These are phyloP conservation scores for Suillus alpinus DNA, from an alignment of 768 basidiomycete species.

Conservation along the genomic window DNA sequence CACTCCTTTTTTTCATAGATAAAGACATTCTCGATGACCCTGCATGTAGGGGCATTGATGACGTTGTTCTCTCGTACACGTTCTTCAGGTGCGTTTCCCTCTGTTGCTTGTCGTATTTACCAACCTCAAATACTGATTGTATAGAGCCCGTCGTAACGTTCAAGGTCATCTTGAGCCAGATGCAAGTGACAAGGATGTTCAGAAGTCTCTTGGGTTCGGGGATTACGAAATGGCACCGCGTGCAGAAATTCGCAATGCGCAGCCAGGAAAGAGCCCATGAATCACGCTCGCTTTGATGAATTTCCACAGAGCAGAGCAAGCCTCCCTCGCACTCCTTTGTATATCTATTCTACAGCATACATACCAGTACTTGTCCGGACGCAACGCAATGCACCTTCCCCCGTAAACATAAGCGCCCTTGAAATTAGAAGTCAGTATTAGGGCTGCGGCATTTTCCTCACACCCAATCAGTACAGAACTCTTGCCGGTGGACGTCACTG, in stretches of 20 bases:
- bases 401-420: too few relatives aligned
- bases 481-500: not conserved
- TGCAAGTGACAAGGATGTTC: slow-evolving; percentile 74
- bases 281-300: not conserved
- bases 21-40: slow-evolving; percentile 95
- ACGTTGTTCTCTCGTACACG: slow-evolving; percentile 93
- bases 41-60: slow-evolving; percentile 78
- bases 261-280: slow-evolving; percentile 1
- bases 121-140: not conserved
- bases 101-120: not conserved
- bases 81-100: slow-evolving; percentile 79
- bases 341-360: not conserved
- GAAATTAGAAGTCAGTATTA: too few relatives aligned
- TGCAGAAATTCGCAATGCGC: slow-evolving; percentile 25
- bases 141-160: slow-evolving; percentile 81
- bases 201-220: slow-evolving; percentile 76
- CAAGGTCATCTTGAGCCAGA: slow-evolving; percentile 90
- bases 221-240: slow-evolving; percentile 50
- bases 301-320: not conserved
- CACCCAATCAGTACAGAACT: too few relatives aligned
- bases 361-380: not conserved
- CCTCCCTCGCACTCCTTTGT: not conserved
- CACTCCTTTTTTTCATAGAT: slow-evolving; percentile 98
- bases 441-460: too few relatives aligned
- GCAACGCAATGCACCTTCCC: not conserved